These are phyloP conservation scores for Hordeum marinum DNA, from an alignment of 176 grass and related monocot genomes.

Conservation along the genomic window DNA sequence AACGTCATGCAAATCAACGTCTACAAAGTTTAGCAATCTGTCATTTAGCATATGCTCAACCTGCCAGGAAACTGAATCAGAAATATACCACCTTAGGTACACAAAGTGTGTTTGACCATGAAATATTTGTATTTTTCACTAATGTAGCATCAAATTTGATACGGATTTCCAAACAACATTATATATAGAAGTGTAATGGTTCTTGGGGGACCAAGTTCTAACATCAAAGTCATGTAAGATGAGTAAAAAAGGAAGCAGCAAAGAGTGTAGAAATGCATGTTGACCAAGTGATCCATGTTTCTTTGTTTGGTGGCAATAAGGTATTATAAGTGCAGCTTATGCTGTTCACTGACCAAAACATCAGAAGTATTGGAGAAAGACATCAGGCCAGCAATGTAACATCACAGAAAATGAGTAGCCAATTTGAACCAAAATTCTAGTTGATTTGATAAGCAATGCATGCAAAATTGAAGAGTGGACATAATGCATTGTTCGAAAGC, in stretches of 20 bases:
- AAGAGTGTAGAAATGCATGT: slow-evolving; percentile 18
- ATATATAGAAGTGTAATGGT: neutral
- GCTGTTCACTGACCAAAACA: neutral
- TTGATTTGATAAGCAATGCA: neutral
- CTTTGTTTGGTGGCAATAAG: neutral
- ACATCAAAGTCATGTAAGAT: neutral
- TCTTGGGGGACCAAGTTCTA: neutral
- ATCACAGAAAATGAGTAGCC: neutral
- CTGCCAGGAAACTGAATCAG: slow-evolving; percentile 44
- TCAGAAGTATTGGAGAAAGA: neutral
- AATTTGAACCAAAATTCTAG: neutral
- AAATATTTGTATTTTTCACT: slow-evolving; percentile 6
- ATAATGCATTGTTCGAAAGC: neutral
- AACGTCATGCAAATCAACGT: slow-evolving; percentile 87
- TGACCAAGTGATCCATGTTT: slow-evolving; percentile 6
- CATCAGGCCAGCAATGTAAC: slow-evolving; percentile 11
- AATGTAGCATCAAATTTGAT: neutral
- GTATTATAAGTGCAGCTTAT: neutral
- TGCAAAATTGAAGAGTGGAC: neutral
- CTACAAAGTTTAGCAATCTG: slow-evolving; percentile 89
- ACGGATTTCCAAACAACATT: slow-evolving; percentile 7
- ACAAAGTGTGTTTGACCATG: neutral
- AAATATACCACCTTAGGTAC: slow-evolving; percentile 1
- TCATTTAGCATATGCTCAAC: slow-evolving; percentile 93
- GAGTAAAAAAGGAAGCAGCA: neutral